Percentiles rank a stretch among this genome's conserved stretches.
phyloP scores from a whole-genome alignment of 441 rosid species.

The Oxalis stricta region DNA sequence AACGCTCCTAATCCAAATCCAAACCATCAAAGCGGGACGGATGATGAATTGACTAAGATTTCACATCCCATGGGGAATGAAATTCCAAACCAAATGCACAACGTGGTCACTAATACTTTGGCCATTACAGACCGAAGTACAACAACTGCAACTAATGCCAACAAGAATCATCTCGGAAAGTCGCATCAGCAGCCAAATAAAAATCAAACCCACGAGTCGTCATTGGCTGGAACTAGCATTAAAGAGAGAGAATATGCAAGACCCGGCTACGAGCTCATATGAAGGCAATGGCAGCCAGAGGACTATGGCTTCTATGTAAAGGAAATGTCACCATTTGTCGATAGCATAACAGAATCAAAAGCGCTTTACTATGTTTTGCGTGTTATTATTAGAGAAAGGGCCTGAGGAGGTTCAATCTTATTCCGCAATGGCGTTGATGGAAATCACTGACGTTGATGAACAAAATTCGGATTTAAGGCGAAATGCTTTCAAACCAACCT shows the following conservation, averaged over 20 bases:
- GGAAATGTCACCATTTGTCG: constrained; percentile 41
- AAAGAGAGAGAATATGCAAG: constrained; percentile 51
- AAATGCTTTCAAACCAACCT: constrained; percentile 56
- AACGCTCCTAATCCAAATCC: constrained; percentile 5
- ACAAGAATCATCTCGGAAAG: constrained; percentile 5
- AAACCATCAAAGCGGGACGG: background rate
- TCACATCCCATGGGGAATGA: constrained; percentile 33
- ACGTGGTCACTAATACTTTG: constrained; percentile 29
- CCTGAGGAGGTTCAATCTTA: constrained; percentile 38
- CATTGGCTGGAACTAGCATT: constrained; percentile 36
- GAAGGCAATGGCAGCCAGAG: constrained; percentile 73
- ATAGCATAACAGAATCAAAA: constrained; percentile 58
- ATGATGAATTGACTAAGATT: constrained; percentile 11
- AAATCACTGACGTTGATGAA: constrained; percentile 52
- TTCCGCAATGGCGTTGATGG: constrained; percentile 61
- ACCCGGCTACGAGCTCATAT: constrained; percentile 43
- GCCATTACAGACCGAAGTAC: constrained; percentile 13
- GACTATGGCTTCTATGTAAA: constrained; percentile 49
- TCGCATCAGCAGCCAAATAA: constrained; percentile 15
- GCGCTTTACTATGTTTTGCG: constrained; percentile 61
- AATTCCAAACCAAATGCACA: constrained; percentile 30
- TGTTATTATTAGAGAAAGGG: constrained; percentile 55
- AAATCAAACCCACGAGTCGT: constrained; percentile 26
- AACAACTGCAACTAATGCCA: background rate
- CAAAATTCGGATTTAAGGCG: constrained; percentile 44